Evolutionary conservation across 2,329 filamentous ascomycete genomes (phyloP).

Genomic region (Alternaria conjuncta): DNA sequence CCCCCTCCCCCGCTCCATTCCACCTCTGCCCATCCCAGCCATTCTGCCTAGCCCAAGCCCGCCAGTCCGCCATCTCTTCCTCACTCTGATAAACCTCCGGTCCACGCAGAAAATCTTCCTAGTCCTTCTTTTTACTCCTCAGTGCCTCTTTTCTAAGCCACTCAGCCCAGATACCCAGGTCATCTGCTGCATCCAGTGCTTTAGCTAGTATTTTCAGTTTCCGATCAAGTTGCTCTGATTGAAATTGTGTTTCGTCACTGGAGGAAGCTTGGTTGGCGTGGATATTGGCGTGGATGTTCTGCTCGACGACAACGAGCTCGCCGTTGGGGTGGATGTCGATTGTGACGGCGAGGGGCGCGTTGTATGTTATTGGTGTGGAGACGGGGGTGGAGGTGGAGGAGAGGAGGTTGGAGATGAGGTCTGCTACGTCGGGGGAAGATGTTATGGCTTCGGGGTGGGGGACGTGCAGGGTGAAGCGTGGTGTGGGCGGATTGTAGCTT

Average conservation of each 20-base stretch:
- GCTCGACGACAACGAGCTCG: conserved; percentile 63
- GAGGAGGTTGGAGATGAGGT: conserved; percentile 25
- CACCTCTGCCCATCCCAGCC: background rate
- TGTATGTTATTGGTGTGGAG: background rate
- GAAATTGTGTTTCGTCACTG: too few relatives aligned
- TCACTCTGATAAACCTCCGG: background rate
- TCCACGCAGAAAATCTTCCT: background rate
- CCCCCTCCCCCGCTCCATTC: background rate
- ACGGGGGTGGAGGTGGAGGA: conserved; percentile 35
- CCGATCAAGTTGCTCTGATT: too few relatives aligned
- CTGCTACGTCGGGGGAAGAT: conserved; percentile 1
- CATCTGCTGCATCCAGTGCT: conserved; percentile 56
- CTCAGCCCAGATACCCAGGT: conserved; percentile 61
- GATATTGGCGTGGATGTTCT: conserved; percentile 62
- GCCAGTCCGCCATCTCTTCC: background rate
- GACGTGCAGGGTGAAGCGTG: conserved; percentile 38
- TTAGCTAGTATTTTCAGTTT: conserved; percentile 45
- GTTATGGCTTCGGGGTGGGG: conserved; percentile 30
- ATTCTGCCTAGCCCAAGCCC: background rate
- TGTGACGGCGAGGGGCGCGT: conserved; percentile 57
- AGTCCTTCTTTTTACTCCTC: background rate
- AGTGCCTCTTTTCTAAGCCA: conserved; percentile 49
- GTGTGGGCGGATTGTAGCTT: conserved; percentile 42
- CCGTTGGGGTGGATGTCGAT: conserved; percentile 67
- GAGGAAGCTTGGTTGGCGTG: too few relatives aligned